Base-by-base conservation (phyloP, 306 rosid genomes). In the Cucurbita moschata region DNA sequence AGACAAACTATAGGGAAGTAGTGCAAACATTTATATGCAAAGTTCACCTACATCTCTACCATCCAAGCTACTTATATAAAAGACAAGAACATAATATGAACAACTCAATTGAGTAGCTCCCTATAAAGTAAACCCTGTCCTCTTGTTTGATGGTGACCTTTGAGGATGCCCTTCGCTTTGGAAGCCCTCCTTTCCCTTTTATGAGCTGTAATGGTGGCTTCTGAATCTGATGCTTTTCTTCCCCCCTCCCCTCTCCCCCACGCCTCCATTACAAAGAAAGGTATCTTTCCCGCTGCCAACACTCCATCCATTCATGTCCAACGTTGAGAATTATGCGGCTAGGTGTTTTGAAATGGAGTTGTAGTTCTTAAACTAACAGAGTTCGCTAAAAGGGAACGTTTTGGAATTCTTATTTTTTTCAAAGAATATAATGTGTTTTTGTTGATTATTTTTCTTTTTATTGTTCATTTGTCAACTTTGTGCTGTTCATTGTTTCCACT, bases 201-300 rank as follows among this genome's bases (percentile, higher is more conserved):
- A 64, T 64, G 42, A 64, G 71, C 71, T 64, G 71, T 64, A 42
- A 42, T 40, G 71, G 35, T 40, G 52, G 37, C n/a, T 64, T 64
- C 52, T 64, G 71, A 64, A 64, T 64, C 71, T 18, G 71, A 64
- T 64, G 71, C 71, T 10, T 64, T 64, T 40, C 71, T 64, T 64
- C 71, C 49, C 23, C 23, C 44, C 15, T 37, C 44, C 42, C 65
- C 65, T 52, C 57, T 52, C 15, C 68, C 4, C 4, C 18, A 5
- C 11, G 4, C 13, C 3, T n/a, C 16, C 68, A 62, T 62, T 59
- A n/a, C 2, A 5, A 14, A 52, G 23, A 52, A 52, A 52, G n/a
- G 21, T n/a, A 52, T n/a, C 0, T 51, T 51, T 51, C 9, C 0
- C 8, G 16, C 8, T 1, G 0, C 3, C 0, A 1, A 15, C 5